Percentiles rank a stretch among this genome's conserved stretches.
Conservation (phyloP, 805 yeast species). For the Candida ponderosae region DNA sequence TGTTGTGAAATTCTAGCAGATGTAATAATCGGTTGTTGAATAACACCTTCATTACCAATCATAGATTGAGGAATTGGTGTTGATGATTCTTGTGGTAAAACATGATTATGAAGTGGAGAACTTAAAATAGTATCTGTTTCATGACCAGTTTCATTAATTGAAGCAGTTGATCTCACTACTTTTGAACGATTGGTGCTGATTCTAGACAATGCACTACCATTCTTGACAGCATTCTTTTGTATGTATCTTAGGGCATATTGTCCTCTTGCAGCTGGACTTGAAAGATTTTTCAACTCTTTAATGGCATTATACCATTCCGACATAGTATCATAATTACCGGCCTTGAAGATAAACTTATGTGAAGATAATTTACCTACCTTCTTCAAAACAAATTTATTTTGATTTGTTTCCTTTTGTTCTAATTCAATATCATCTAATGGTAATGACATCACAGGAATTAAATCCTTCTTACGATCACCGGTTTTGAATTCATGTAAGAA, state of each 20-base stretch:
- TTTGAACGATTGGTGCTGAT: constrained; percentile 22
- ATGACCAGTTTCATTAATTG: constrained; percentile 12
- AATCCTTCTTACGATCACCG: constrained; percentile 72
- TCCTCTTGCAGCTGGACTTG: constrained; percentile 28
- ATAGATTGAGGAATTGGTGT: constrained; percentile 13
- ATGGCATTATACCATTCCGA: constrained; percentile 80
- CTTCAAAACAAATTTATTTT: constrained; percentile 74
- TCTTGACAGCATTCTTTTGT: constrained; percentile 1
- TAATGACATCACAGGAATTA: constrained; percentile 76
- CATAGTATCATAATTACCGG: constrained; percentile 77
- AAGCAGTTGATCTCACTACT: constrained; percentile 4
- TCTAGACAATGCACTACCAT: constrained; percentile 9
- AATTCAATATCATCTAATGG: constrained; percentile 73
- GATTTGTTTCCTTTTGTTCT: constrained; percentile 60
- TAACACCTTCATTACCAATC: constrained; percentile 14
- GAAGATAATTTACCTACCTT: constrained; percentile 70
- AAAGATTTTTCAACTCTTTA: constrained; percentile 53
- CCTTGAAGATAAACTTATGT: constrained; percentile 92
- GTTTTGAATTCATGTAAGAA: constrained; percentile 87
- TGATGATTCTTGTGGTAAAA: constrained; percentile 13
- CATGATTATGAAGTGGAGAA: constrained; percentile 14
- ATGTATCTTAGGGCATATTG: constrained; percentile 14
- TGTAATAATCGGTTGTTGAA: constrained; percentile 10
- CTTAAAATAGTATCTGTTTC: constrained; percentile 19
- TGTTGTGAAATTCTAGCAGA: constrained; percentile 10